Conservation (phyloP, 2,329 filamentous ascomycete genomes). For the Diaporthe longicolla region DNA sequence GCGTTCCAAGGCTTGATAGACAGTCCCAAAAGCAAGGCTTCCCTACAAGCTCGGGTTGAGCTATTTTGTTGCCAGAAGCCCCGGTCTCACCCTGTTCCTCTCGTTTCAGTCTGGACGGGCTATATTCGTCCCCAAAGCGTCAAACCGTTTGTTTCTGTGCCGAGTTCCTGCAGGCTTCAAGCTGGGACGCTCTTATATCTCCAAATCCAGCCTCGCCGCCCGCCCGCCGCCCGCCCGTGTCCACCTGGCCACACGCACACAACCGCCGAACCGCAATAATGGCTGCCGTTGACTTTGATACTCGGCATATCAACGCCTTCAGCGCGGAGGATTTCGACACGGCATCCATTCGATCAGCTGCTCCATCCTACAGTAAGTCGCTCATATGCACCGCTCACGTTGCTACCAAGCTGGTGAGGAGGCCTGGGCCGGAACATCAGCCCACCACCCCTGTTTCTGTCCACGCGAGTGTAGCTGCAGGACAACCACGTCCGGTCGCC, state of each 20-base stretch:
- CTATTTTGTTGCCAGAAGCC: constrained; percentile 27
- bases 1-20: constrained; percentile 37
- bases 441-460: constrained; percentile 5
- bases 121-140: constrained; percentile 2
- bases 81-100: constrained; percentile 3
- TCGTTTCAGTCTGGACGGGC: constrained; percentile 3
- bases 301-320: constrained; percentile 36
- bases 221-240: background rate
- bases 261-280: constrained; percentile 25
- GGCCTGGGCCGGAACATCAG: background rate
- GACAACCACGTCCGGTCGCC: background rate
- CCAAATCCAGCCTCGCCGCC: constrained; percentile 24
- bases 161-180: constrained; percentile 24
- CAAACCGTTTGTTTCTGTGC: background rate
- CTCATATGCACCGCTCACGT: background rate
- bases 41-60: constrained; percentile 27
- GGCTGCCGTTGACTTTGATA: constrained; percentile 39
- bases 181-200: constrained; percentile 4
- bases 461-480: background rate
- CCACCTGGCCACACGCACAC: constrained; percentile 11
- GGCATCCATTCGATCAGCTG: constrained; percentile 75
- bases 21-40: constrained; percentile 18
- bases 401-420: background rate
- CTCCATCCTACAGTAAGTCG: constrained; percentile 76
- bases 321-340: constrained; percentile 74